A percentile compares a stretch with the other conserved stretches of the same genome.
Conservation (phyloP, 2,329 filamentous ascomycete genomes). For the Fusarium algeriense region DNA sequence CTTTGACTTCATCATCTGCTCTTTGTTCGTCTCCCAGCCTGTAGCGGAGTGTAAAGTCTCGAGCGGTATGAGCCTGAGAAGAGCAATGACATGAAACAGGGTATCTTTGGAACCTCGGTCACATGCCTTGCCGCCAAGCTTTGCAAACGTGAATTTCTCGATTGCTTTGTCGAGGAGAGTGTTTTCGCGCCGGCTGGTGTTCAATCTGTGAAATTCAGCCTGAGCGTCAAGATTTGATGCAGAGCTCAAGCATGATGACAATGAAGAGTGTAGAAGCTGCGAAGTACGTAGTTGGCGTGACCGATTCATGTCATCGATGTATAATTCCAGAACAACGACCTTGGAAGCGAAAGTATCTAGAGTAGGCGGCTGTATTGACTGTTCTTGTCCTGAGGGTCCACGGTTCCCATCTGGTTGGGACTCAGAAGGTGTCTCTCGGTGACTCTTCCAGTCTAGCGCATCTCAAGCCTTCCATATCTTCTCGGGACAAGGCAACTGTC, state of each 20-base stretch:
- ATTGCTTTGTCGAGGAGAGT: not conserved
- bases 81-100: not conserved
- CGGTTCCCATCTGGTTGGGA: too few species aligned
- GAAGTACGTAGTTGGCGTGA: not conserved
- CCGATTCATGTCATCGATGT: not conserved
- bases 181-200: rapidly evolving
- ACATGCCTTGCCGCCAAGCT: rapidly evolving
- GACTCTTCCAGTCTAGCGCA: not conserved
- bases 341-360: not conserved
- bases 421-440: too few species aligned
- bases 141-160: rapidly evolving
- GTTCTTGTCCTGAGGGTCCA: too few species aligned
- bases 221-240: rapidly evolving
- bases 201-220: rapidly evolving
- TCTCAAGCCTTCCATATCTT: rapidly evolving
- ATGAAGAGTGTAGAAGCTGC: not conserved
- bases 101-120: not conserved
- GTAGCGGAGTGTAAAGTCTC: not conserved
- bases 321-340: not conserved
- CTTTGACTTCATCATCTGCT: not conserved
- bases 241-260: rapidly evolving
- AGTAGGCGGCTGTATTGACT: rapidly evolving
- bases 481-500: not conserved
- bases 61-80: not conserved
- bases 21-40: not conserved